Percentiles rank a stretch among this genome's conserved stretches.
Conservation (phyloP, 345 rosid species). For the Citrus unshiu region DNA sequence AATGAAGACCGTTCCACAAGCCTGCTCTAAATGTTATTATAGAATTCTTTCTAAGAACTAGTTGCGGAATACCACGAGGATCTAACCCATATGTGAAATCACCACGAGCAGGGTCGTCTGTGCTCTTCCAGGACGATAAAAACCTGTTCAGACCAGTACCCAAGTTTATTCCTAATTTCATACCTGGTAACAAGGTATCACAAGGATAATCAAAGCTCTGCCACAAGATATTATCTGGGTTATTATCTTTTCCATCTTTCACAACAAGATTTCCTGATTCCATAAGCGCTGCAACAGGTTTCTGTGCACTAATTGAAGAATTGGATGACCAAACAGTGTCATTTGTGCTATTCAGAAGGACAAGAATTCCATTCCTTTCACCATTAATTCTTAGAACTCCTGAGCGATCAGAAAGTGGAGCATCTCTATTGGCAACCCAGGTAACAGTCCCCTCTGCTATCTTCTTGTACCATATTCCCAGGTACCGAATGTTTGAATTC, state of each 20-base stretch:
- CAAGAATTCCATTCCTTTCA: background rate
- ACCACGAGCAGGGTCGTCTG: constrained; percentile 18
- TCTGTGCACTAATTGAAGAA: constrained; percentile 2
- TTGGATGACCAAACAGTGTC: constrained; percentile 31
- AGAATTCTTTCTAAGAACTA: constrained; percentile 4
- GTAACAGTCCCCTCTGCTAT: constrained; percentile 20
- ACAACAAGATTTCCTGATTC: constrained; percentile 50
- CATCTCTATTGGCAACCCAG: constrained; percentile 33
- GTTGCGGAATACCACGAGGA: constrained; percentile 21
- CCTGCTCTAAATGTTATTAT: constrained; percentile 9
- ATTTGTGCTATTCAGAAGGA: background rate
- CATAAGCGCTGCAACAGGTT: constrained; percentile 32
- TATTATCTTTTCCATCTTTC: constrained; percentile 14
- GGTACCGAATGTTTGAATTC: constrained; percentile 22
- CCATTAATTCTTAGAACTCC: constrained; percentile 9
- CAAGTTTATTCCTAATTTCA: constrained; percentile 46
- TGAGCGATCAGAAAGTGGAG: constrained; percentile 10
- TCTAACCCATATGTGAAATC: constrained; percentile 14
- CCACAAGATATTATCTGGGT: constrained; percentile 28
- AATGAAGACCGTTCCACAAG: constrained; percentile 31
- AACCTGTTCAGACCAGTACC: constrained; percentile 21
- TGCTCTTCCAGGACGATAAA: constrained; percentile 31
- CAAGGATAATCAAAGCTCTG: constrained; percentile 53
- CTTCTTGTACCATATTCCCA: constrained; percentile 44
- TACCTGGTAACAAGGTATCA: constrained; percentile 41